These are phyloP conservation scores for Osmanthus fragrans DNA, from an alignment of 257 asterid genomes.

Conservation along the genomic window DNA sequence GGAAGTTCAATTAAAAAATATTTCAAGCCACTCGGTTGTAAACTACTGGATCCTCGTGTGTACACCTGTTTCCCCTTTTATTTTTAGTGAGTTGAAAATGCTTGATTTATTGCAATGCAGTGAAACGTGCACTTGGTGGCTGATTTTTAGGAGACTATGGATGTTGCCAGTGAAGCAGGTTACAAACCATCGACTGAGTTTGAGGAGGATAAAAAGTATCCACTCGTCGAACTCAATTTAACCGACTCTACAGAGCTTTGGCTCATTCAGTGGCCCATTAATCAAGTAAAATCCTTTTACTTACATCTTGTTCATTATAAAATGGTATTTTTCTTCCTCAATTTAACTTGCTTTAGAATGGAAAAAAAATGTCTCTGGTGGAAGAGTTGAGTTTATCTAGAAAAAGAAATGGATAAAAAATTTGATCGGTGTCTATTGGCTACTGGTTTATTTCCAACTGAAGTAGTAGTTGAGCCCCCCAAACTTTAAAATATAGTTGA, in stretches of 20 bases:
- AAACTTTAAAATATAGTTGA: background rate
- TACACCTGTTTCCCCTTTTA: background rate
- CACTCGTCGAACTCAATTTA: constrained; percentile 46
- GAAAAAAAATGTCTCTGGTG: background rate
- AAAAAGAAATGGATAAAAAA: background rate
- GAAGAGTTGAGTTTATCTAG: background rate
- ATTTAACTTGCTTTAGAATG: background rate
- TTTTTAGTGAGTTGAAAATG: background rate
- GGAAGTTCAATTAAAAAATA: no score
- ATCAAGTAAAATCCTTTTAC: constrained; percentile 36
- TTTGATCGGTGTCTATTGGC: background rate
- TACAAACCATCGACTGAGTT: constrained; percentile 53
- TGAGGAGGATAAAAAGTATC: constrained; percentile 49
- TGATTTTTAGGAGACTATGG: constrained; percentile 27
- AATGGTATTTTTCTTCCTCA: background rate
- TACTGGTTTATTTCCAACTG: background rate
- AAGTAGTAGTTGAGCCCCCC: background rate
- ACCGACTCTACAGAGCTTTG: constrained; percentile 69
- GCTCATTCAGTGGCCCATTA: constrained; percentile 71
- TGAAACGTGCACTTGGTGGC: background rate
- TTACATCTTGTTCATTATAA: background rate
- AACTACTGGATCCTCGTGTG: no score
- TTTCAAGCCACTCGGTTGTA: no score
- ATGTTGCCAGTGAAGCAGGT: constrained; percentile 8
- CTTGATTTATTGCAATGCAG: background rate